Evolutionary conservation across 352 stramenopile genomes (phyloP), one percentile per base, ranked within the genome.

Genomic region (Pythium diclinum): DNA sequence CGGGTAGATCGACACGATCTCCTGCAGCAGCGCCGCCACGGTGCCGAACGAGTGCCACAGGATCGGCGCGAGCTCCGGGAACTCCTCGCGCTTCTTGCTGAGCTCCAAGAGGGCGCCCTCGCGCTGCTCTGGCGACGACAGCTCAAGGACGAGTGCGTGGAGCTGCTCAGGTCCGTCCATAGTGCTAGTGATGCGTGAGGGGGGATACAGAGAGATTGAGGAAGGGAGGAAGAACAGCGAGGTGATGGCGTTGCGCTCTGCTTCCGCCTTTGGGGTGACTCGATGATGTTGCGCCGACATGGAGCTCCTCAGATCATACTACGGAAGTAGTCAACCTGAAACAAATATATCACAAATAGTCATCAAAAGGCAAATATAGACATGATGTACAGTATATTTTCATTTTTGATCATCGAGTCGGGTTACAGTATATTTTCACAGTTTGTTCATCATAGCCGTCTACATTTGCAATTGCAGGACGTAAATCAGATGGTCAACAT

Each of bases 1-100:
- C 30, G 96, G 96, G 78, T 99, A 99, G 69, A 99, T 99, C 33
- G 91, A 94, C 51, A 99, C 94, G 71, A 99, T 99, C 80, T 99
- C 97, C 81, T 99, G 96, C 30, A 99, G 78, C 14, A 99, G 78
- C 11, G 96, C 97, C 1, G 96, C 88, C 16, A 99, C 96, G 1
- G 96, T 99, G 42, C 97, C 97, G 51, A 98, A 97, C 30, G 93
- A 98, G 74, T 99, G 95, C 97, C 97, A 99, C 7, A 99, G 82
- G 61, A 99, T 98, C 34, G 97, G 97, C 51, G 97, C 97, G 36
- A 99, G 80, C 73, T 99, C 97, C 6, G 92, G 81, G 68, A 99
- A 99, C 63, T 92, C 88, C 80, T 99, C 97, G 54, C 97, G 86
- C 77, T 99, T 98, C 78, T 99, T 99, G 72, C 94, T 99, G 9